phyloP scores from a whole-genome alignment of 805 yeast species.

The Suhomyces kilbournensis region DNA sequence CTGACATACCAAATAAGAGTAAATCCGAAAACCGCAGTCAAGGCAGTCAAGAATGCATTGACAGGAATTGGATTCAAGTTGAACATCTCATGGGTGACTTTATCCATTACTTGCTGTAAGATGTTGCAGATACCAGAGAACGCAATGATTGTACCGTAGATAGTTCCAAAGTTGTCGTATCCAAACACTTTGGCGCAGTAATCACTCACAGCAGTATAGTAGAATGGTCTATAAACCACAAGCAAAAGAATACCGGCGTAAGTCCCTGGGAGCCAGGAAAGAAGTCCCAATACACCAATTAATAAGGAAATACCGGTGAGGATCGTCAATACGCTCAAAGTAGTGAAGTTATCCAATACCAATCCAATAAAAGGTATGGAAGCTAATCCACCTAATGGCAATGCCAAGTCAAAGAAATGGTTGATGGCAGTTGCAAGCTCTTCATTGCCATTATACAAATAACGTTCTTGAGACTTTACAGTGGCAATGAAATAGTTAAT shows the following conservation, averaged over 20 bases:
- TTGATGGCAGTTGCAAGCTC: slow-evolving; percentile 46
- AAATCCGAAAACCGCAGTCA: slow-evolving; percentile 54
- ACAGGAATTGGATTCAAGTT: slow-evolving; percentile 78
- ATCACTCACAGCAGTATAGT: slow-evolving; percentile 89
- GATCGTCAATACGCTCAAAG: slow-evolving; percentile 53
- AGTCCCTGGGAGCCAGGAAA: slow-evolving; percentile 55
- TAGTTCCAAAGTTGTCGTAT: slow-evolving; percentile 84
- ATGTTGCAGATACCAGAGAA: slow-evolving; percentile 80
- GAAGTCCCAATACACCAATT: slow-evolving; percentile 71
- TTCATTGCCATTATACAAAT: slow-evolving; percentile 50
- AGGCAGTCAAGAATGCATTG: slow-evolving; percentile 51
- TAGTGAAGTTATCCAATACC: slow-evolving; percentile 69
- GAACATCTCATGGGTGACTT: slow-evolving; percentile 63
- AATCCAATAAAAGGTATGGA: slow-evolving; percentile 87
- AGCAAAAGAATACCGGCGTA: slow-evolving; percentile 66
- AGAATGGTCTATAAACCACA: slow-evolving; percentile 86
- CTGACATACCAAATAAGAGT: slow-evolving; percentile 44
- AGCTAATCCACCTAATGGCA: slow-evolving; percentile 84
- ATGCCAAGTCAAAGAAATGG: slow-evolving; percentile 76
- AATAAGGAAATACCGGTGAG: slow-evolving; percentile 53
- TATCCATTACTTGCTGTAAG: slow-evolving; percentile 67
- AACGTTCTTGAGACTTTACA: slow-evolving; percentile 76
- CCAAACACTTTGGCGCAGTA: slow-evolving; percentile 93
- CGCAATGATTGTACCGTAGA: slow-evolving; percentile 83
- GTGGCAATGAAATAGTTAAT: slow-evolving; percentile 94